Evolutionary conservation across 129 eudicot genomes (phyloP).

Genomic region (Lonicera japonica): DNA sequence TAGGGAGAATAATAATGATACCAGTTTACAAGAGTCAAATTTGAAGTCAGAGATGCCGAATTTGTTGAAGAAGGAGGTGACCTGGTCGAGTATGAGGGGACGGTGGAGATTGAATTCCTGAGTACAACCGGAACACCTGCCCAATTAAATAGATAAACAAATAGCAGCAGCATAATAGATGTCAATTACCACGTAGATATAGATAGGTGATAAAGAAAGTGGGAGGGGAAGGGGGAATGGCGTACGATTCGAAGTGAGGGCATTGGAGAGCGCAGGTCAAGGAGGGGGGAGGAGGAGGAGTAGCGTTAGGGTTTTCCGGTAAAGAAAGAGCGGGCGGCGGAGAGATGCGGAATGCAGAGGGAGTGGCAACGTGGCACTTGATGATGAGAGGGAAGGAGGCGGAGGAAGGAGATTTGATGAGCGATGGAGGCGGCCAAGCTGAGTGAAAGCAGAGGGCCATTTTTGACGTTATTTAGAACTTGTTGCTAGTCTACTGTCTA

Average conservation of each 20-base stretch:
- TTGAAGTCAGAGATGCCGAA: constrained; percentile 63
- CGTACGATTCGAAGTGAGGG: constrained; percentile 79
- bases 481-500: neutral
- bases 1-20: constrained; percentile 9
- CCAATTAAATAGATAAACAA: too few species aligned
- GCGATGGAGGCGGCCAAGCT: constrained; percentile 32
- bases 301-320: constrained; percentile 30
- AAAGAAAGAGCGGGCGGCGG: constrained; percentile 24
- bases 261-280: constrained; percentile 70
- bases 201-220: neutral
- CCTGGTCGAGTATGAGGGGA: constrained; percentile 63
- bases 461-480: neutral
- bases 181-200: neutral
- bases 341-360: constrained; percentile 23
- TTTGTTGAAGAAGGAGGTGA: constrained; percentile 55
- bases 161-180: neutral
- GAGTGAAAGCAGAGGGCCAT: constrained; percentile 48
- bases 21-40: constrained; percentile 78
- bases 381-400: constrained; percentile 27
- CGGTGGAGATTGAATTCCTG: constrained; percentile 72
- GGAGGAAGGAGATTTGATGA: constrained; percentile 24
- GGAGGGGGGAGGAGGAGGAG: constrained; percentile 30
- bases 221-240: neutral
- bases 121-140: constrained; percentile 88
- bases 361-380: constrained; percentile 37